A percentile compares a stretch with the other conserved stretches of the same genome.
These are phyloP conservation scores for Rhodotorula kratochvilovae DNA, from an alignment of 768 basidiomycete genomes.

Conservation along the genomic window DNA sequence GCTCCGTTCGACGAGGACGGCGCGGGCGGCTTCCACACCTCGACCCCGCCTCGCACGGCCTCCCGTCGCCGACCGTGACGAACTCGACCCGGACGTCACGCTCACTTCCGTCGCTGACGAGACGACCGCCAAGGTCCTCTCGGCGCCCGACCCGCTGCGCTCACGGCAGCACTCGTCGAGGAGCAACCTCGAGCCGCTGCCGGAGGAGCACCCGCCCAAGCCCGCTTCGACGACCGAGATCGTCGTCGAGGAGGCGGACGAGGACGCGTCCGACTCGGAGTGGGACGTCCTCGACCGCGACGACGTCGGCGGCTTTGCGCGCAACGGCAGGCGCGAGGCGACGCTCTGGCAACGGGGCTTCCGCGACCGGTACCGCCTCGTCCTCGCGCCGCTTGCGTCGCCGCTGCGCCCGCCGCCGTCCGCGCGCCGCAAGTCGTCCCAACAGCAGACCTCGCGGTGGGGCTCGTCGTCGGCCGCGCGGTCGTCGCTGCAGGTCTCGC, in stretches of 20 bases:
- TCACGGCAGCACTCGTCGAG: slow-evolving; percentile 49
- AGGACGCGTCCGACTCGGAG: slow-evolving; percentile 61
- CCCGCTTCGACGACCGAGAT: background rate
- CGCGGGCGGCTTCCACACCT: background rate
- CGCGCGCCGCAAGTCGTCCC: background rate
- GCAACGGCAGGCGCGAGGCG: slow-evolving; percentile 59
- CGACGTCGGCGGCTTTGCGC: slow-evolving; percentile 71
- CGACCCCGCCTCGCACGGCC: background rate
- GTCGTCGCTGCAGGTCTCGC: slow-evolving; percentile 11
- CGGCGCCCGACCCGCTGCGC: background rate
- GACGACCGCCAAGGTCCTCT: background rate
- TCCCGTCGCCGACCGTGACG: background rate
- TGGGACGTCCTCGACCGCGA: slow-evolving; percentile 73
- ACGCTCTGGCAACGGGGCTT: slow-evolving; percentile 87
- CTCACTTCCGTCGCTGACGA: background rate
- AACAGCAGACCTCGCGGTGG: background rate
- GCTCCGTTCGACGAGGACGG: background rate
- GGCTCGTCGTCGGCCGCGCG: slow-evolving; percentile 10
- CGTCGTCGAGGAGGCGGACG: slow-evolving; percentile 52
- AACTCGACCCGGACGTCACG: background rate
- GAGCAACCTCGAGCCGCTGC: slow-evolving; percentile 22
- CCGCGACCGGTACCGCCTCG: slow-evolving; percentile 74
- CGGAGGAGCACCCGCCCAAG: background rate
- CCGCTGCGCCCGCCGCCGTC: background rate
- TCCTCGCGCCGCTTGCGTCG: slow-evolving; percentile 12